phyloP scores from a whole-genome alignment of 2,329 filamentous ascomycete species.

The Apiospora sp. region DNA sequence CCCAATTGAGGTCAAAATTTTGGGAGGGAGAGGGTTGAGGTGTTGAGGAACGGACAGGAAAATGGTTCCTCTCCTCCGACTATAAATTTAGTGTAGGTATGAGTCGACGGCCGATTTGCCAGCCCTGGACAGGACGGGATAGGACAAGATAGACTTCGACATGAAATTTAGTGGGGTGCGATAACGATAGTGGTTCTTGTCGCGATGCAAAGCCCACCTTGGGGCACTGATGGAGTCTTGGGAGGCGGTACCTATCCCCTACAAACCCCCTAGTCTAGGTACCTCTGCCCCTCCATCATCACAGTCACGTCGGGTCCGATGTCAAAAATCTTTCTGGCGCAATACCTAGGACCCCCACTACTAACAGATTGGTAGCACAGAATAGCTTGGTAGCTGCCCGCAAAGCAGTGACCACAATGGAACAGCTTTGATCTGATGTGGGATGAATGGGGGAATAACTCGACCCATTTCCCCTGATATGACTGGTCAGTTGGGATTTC shows the following conservation, averaged over 20 bases:
- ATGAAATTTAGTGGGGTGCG: constrained; percentile 27
- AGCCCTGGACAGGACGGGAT: not conserved
- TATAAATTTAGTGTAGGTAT: constrained; percentile 27
- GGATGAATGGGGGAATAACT: constrained; percentile 7
- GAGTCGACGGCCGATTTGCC: constrained; percentile 24
- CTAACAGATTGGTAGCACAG: not conserved
- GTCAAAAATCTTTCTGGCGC: constrained; percentile 16
- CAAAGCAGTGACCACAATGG: not conserved
- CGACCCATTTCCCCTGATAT: not conserved
- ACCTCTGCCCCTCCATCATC: not conserved
- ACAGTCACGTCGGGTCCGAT: constrained; percentile 9
- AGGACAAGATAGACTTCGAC: constrained; percentile 13
- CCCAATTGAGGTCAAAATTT: constrained; percentile 9
- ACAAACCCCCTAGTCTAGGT: not conserved
- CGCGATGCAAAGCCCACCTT: not conserved
- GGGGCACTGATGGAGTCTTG: no score
- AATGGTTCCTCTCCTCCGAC: not conserved
- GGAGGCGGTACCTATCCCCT: not conserved
- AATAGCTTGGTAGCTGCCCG: constrained; percentile 1
- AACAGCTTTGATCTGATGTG: not conserved
- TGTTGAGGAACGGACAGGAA: constrained; percentile 23
- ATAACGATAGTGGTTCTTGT: constrained; percentile 28
- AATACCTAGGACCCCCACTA: not conserved
- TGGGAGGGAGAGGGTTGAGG: constrained; percentile 4
- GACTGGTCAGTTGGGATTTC: constrained; percentile 6